A percentile compares a stretch with the other conserved stretches of the same genome.
phyloP scores from a whole-genome alignment of 495 filamentous ascomycete genomes.

The Aspergillus cristatus region DNA sequence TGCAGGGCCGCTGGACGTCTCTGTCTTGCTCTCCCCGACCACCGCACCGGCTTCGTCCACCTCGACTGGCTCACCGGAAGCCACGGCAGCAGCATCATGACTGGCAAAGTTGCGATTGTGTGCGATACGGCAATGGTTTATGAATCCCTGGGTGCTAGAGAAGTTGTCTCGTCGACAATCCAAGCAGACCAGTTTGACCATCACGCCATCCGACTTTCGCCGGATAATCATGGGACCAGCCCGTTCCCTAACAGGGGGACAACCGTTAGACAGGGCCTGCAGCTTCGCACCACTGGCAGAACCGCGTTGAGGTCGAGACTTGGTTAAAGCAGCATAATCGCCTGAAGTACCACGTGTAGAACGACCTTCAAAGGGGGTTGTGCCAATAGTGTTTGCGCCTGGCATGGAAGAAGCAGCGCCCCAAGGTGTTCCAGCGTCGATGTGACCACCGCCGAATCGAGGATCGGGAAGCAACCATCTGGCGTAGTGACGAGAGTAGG shows the following conservation, averaged over 20 bases:
- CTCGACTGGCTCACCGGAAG: constrained; percentile 75
- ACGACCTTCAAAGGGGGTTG: constrained; percentile 42
- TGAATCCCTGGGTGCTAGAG: constrained; percentile 91
- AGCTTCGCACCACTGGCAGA: constrained; percentile 47
- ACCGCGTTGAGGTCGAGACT: constrained; percentile 54
- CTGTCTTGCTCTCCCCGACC: constrained; percentile 43
- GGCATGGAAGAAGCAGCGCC: constrained; percentile 3
- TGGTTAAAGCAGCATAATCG: constrained; percentile 45
- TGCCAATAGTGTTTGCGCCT: background rate
- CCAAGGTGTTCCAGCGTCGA: constrained; percentile 23
- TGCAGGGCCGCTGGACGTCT: constrained; percentile 14
- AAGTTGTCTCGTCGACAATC: constrained; percentile 86
- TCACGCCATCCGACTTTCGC: constrained; percentile 49
- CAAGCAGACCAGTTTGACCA: constrained; percentile 77
- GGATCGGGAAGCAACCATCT: constrained; percentile 89
- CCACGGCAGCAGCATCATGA: constrained; percentile 88
- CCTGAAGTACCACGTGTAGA: constrained; percentile 63
- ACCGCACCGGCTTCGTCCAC: constrained; percentile 49
- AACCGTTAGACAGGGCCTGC: constrained; percentile 63
- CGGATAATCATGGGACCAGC: constrained; percentile 51
- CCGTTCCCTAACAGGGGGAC: constrained; percentile 60
- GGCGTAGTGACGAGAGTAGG: constrained; percentile 88
- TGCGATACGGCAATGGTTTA: constrained; percentile 96
- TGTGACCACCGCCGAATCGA: constrained; percentile 64
- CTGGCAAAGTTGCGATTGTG: constrained; percentile 86